Base-by-base conservation (phyloP, 768 basidiomycete genomes). In the Lanmaoa rubissima region DNA sequence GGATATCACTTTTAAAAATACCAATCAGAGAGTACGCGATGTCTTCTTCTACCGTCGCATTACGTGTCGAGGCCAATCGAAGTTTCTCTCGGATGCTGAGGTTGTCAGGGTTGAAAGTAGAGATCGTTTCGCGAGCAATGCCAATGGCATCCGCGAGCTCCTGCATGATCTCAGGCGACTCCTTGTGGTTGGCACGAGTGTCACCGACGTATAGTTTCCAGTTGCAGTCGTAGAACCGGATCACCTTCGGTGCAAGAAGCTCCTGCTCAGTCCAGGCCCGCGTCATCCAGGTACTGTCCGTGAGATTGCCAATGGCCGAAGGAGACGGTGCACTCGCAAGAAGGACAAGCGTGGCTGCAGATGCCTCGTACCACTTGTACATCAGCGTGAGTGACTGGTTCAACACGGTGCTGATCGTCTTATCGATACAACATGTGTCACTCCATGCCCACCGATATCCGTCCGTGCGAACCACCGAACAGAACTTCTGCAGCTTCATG, bases 191-290 rank as follows among this genome's bases (percentile, higher is more conserved):
- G 28, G n/a, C 0, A 8, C 21, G 28, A 5, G 36, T 32, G 8
- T 62, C 55, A 0, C 38, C 47, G 4, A 51, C 55, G 17, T 57
- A 62, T 2, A 44, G 55, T 17, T 61, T 39, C 61, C 61, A 62
- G 0, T 54, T 21, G 2, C 50, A 17, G 4, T 48, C 47, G 5
- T 52, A 62, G 31, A 62, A 61, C 5, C 56, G 19, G 35, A 61
- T 35, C 19, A 58, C 31, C 12, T 46, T 52, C 0, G 55, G n/a
- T 16, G 57, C 53, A 14, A 63, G 61, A 41, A 62, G 51, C 21
- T 62, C 62, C 35, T 57, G 63, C 4, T 48, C 13, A 1, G 61
- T 61, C 61, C 61, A 62, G 3, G 48, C 60, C 4, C 60, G 55
- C 9, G 35, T 55, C 61, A 61, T 53, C 60, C 60, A 61, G 0